A percentile compares a stretch with the other conserved stretches of the same genome.
These are phyloP conservation scores for Vitellaria paradoxa DNA, from an alignment of 179 eudicot genomes.

Conservation along the genomic window DNA sequence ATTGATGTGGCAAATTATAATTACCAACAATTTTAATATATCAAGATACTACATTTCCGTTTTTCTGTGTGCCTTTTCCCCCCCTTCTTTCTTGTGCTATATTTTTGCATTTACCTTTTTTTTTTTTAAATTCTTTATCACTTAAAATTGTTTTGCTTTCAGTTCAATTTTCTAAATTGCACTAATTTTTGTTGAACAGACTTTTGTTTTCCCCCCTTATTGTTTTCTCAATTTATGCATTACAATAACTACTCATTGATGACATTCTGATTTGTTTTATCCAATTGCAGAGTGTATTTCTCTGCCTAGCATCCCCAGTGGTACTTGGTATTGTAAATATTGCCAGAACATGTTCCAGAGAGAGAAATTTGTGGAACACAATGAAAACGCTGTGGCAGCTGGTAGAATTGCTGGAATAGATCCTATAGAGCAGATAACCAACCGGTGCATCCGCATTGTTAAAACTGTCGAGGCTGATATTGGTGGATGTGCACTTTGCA, in stretches of 20 bases:
- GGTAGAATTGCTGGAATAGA: constrained; percentile 85
- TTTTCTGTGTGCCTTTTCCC: not conserved
- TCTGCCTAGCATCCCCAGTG: constrained; percentile 56
- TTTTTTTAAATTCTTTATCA: not conserved
- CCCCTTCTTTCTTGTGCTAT: not conserved
- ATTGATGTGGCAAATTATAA: not conserved
- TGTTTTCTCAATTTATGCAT: not conserved
- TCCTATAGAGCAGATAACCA: constrained; percentile 70
- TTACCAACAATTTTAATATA: not conserved
- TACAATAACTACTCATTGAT: not conserved
- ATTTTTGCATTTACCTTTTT: not conserved
- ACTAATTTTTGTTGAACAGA: not conserved
- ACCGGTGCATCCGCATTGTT: constrained; percentile 77
- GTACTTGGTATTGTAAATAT: constrained; percentile 86
- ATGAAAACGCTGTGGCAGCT: constrained; percentile 92
- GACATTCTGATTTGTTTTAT: not conserved
- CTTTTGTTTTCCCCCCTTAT: not conserved
- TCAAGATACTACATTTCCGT: not conserved
- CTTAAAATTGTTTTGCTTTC: not conserved
- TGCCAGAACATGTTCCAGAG: constrained; percentile 78
- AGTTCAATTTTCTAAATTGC: not conserved
- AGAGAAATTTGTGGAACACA: constrained; percentile 76
- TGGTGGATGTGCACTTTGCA: constrained; percentile 79
- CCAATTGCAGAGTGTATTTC: constrained; percentile 75
- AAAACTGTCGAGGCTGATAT: constrained; percentile 57